These are phyloP conservation scores for Peziza echinospora DNA, from an alignment of 495 filamentous ascomycete genomes.

Conservation along the genomic window DNA sequence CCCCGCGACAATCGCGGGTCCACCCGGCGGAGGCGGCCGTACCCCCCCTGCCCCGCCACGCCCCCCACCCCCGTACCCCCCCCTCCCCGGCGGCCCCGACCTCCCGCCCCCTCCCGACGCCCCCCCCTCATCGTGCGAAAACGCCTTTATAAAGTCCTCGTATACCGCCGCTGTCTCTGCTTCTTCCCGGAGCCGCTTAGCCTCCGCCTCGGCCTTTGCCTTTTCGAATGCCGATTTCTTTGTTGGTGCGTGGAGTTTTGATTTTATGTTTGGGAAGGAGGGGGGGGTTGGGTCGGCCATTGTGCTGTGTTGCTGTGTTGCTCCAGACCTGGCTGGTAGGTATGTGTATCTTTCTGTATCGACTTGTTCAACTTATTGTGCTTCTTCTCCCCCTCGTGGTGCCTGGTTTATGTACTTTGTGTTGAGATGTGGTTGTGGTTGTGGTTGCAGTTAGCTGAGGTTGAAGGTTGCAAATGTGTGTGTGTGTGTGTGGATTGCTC, in stretches of 20 bases:
- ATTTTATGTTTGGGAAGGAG: constrained; percentile 54
- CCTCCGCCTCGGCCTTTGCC: constrained; percentile 81
- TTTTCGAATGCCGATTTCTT: constrained; percentile 87
- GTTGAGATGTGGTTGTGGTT: too few relatives aligned
- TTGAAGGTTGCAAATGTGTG: too few relatives aligned
- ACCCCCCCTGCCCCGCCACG: not conserved
- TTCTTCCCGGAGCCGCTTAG: constrained; percentile 67
- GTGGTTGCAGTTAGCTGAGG: too few relatives aligned
- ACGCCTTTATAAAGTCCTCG: constrained; percentile 77
- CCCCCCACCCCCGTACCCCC: too few relatives aligned
- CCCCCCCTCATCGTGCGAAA: constrained; percentile 18
- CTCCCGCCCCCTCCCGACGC: not conserved
- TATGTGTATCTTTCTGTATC: too few relatives aligned
- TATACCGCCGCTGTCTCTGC: constrained; percentile 79
- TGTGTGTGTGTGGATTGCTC: too few relatives aligned
- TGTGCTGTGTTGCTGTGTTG: too few relatives aligned
- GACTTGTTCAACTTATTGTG: too few relatives aligned
- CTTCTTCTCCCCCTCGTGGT: too few relatives aligned
- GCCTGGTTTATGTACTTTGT: too few relatives aligned
- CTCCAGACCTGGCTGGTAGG: too few relatives aligned
- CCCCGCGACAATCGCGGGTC: not conserved
- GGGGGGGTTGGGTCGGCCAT: constrained; percentile 1
- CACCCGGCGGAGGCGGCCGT: not conserved
- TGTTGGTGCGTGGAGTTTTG: constrained; percentile 60
- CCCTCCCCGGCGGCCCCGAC: not conserved